Conservation (phyloP, 305 asterid species). For the Fraxinus platypoda region DNA sequence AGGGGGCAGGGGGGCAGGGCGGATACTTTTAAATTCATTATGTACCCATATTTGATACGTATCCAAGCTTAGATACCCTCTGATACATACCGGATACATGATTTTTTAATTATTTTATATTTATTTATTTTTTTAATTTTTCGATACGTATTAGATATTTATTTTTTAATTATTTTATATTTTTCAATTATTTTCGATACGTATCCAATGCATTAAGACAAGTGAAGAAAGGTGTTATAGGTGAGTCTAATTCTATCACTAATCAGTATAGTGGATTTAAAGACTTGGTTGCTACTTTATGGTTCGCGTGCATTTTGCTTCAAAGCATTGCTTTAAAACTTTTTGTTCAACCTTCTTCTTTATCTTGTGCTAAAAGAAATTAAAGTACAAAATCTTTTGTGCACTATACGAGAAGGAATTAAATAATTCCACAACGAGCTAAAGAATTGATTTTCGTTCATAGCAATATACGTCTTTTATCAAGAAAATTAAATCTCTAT, state of each 20-base stretch:
- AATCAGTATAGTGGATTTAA: not conserved
- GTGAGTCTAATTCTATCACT: not conserved
- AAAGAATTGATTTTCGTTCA: not conserved
- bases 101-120: too few relatives aligned
- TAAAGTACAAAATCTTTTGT: not conserved
- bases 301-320: not conserved
- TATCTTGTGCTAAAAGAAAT: not conserved
- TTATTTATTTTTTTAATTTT: too few relatives aligned
- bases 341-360: not conserved
- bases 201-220: not conserved
- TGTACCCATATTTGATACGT: not conserved
- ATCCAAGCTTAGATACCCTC: not conserved
- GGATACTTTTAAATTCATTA: not conserved
- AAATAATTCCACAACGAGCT: not conserved
- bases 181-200: not conserved
- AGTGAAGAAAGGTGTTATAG: not conserved
- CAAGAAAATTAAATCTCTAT: not conserved
- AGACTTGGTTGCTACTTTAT: not conserved
- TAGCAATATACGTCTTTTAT: too few relatives aligned
- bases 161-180: too few relatives aligned
- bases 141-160: too few relatives aligned
- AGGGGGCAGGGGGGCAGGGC: not conserved
- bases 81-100: not conserved
- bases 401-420: not conserved
- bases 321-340: not conserved